Percentiles rank a stretch among this genome's conserved stretches.
These are phyloP conservation scores for Suillus subalutaceus DNA, from an alignment of 768 basidiomycete genomes.

Conservation along the genomic window DNA sequence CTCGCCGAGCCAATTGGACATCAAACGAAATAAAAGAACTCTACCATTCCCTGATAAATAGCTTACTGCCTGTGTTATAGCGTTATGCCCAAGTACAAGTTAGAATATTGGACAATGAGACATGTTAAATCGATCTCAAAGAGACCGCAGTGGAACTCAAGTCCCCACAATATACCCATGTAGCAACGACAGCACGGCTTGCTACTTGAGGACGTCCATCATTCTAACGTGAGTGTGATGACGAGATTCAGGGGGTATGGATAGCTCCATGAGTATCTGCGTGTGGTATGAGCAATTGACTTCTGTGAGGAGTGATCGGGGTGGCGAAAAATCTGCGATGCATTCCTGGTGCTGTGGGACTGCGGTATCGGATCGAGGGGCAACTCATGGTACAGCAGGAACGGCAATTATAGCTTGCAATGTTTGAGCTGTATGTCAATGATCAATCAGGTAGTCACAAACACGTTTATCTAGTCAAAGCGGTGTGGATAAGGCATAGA, in stretches of 20 bases:
- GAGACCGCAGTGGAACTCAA: background rate
- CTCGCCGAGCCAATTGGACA: background rate
- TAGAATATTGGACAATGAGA: background rate
- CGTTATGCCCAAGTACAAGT: background rate
- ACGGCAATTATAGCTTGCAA: background rate
- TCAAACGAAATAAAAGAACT: background rate
- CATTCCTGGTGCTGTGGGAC: background rate
- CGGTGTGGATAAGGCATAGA: background rate
- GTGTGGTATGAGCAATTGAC: background rate
- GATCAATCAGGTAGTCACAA: constrained; percentile 1
- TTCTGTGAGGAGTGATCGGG: background rate
- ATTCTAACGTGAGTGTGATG: background rate
- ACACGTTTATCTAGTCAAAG: background rate
- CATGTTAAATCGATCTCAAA: background rate
- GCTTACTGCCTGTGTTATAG: background rate
- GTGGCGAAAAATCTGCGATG: background rate
- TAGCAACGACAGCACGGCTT: background rate
- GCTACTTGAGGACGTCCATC: background rate
- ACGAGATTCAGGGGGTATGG: background rate
- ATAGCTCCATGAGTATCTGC: background rate
- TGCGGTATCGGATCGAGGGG: background rate
- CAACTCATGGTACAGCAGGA: background rate
- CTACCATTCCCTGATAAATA: background rate
- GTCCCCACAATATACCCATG: background rate
- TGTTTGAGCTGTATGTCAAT: background rate